Conservation (phyloP, 164 flowering plant genomes). For the Buxus sempervirens region DNA sequence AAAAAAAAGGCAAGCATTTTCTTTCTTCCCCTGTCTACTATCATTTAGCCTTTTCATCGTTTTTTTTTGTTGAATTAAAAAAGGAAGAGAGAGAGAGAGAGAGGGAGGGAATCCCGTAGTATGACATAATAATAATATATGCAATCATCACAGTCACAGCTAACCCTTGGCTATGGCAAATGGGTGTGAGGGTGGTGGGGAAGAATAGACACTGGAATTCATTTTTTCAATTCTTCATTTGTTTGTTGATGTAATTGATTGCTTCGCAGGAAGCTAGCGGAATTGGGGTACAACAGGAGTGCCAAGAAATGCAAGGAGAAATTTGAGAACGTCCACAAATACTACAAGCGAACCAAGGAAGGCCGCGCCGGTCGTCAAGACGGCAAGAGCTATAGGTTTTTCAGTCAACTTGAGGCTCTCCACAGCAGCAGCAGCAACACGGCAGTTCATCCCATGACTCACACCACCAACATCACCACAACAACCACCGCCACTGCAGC, state of each 20-base stretch:
- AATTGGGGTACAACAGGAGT: constrained; percentile 52
- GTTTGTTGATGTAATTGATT: neutral
- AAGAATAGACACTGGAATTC: neutral
- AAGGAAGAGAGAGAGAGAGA: neutral
- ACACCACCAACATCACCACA: constrained; percentile 10
- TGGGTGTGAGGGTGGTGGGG: neutral
- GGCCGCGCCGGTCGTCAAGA: constrained; percentile 68
- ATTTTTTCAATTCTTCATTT: neutral
- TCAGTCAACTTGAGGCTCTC: constrained; percentile 61
- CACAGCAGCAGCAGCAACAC: constrained; percentile 22
- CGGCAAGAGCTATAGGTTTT: constrained; percentile 61
- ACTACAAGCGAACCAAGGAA: constrained; percentile 69
- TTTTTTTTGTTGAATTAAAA: neutral
- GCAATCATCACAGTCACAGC: neutral
- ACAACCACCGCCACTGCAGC: constrained; percentile 1
- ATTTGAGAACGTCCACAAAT: constrained; percentile 73
- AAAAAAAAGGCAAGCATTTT: constrained; percentile 7
- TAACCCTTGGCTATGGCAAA: neutral
- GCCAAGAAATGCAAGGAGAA: constrained; percentile 73
- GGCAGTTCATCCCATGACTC: neutral
- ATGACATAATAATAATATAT: too few relatives aligned
- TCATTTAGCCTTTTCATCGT: neutral
- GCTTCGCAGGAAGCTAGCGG: constrained; percentile 58
- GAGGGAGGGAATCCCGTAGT: too few relatives aligned
- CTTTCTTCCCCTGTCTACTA: neutral